Evolutionary conservation across 345 rosid species (phyloP).

Genomic region (Kandelia obovata): DNA sequence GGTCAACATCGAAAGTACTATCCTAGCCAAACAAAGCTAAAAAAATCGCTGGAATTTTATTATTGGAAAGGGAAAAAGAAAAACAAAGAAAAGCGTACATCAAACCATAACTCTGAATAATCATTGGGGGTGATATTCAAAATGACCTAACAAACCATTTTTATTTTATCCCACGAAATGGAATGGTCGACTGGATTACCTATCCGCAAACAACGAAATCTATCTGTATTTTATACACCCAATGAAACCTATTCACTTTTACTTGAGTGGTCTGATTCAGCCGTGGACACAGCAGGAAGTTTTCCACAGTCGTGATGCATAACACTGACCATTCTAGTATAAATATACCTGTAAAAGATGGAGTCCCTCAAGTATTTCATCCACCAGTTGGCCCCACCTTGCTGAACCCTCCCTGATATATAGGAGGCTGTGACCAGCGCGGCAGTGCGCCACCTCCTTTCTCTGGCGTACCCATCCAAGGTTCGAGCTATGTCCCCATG

Average conservation of each 20-base stretch:
- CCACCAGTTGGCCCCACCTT: conserved; percentile 30
- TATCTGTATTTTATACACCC: too few species aligned
- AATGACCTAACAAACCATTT: too few species aligned
- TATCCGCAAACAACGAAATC: too few species aligned
- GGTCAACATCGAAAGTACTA: too few species aligned
- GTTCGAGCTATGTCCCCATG: conserved; percentile 14
- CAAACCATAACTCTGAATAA: too few species aligned
- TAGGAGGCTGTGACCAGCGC: conserved; percentile 24
- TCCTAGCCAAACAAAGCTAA: too few species aligned
- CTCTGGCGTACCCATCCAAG: conserved; percentile 23
- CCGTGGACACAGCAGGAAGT: conserved; percentile 16
- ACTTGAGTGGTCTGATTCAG: neutral
- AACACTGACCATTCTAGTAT: neutral
- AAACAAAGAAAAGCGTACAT: too few species aligned
- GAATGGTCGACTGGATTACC: too few species aligned
- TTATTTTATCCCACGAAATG: too few species aligned
- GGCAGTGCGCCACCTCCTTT: conserved; percentile 35
- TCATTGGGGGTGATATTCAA: too few species aligned
- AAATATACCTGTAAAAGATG: conserved; percentile 17
- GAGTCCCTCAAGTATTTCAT: conserved; percentile 30
- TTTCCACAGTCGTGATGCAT: conserved; percentile 35
- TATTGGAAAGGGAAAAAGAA: too few species aligned
- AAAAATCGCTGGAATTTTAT: too few species aligned
- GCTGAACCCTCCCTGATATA: conserved; percentile 39
- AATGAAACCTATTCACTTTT: conserved; percentile 1